These are phyloP conservation scores for Sequoia sempervirens DNA, from an alignment of 75 land plant species.

Conservation along the genomic window DNA sequence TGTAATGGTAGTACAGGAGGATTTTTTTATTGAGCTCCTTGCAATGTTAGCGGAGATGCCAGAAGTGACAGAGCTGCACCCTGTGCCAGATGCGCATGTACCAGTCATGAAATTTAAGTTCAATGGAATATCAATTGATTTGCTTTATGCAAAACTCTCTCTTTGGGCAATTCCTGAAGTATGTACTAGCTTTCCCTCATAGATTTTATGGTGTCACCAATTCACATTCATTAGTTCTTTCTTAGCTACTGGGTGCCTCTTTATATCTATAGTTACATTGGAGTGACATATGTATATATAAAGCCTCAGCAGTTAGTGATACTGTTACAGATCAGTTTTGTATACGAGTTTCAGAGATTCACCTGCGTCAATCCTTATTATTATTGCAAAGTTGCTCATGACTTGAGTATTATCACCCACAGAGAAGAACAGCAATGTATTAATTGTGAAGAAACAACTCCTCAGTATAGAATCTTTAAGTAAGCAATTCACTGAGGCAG, in stretches of 20 bases:
- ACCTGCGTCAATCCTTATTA: neutral
- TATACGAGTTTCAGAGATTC: neutral
- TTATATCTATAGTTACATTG: neutral
- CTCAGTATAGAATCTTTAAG: neutral
- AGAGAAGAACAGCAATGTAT: neutral
- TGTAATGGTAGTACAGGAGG: constrained; percentile 52
- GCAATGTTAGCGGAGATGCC: constrained; percentile 75
- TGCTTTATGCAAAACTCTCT: constrained; percentile 85
- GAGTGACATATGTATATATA: neutral
- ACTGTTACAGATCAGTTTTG: neutral
- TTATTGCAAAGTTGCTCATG: neutral
- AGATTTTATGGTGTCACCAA: neutral
- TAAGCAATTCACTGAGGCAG: neutral
- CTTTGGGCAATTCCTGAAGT: constrained; percentile 90
- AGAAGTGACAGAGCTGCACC: constrained; percentile 88
- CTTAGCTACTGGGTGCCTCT: neutral
- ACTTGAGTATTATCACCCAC: neutral
- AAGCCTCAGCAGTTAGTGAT: neutral
- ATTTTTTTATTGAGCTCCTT: constrained; percentile 81
- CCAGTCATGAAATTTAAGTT: constrained; percentile 94
- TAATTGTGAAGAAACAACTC: neutral
- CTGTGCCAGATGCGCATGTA: constrained; percentile 97
- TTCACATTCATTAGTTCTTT: neutral
- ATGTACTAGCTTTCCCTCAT: constrained; percentile 10
- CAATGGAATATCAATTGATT: constrained; percentile 83